Percentiles rank a stretch among this genome's conserved stretches.
Evolutionary conservation across 1,284 basidiomycete genomes (phyloP).

Genomic region (Pseudozyma tsukubaensis): DNA sequence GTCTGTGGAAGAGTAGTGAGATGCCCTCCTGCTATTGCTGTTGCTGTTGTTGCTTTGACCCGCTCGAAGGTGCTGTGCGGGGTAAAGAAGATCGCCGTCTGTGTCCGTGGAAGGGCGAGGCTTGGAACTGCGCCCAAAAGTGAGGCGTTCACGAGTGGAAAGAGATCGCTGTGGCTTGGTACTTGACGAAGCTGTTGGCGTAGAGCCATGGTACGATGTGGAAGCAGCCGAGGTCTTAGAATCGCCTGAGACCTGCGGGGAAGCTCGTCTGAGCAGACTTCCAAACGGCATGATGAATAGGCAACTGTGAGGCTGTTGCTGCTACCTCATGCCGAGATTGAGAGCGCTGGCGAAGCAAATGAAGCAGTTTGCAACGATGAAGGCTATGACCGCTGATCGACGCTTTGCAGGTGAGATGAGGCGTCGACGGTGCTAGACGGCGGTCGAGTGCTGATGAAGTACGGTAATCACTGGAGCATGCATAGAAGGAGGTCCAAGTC

Average conservation of each 20-base stretch:
- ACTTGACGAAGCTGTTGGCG: slow-evolving; percentile 7
- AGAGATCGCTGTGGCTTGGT: slow-evolving; percentile 4
- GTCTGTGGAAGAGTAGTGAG: slow-evolving; percentile 24
- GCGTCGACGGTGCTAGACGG: slow-evolving; percentile 3
- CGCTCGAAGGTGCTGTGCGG: slow-evolving; percentile 4
- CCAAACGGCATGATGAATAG: slow-evolving; percentile 28
- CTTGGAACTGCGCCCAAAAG: slow-evolving; percentile 17
- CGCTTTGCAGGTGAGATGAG: background rate
- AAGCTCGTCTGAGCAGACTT: slow-evolving; percentile 24
- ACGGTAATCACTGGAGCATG: too few species aligned
- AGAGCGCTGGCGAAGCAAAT: background rate
- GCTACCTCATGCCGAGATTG: slow-evolving; percentile 11
- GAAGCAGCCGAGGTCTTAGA: background rate
- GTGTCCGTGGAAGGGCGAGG: slow-evolving; percentile 5
- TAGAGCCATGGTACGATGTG: slow-evolving; percentile 11
- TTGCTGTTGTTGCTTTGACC: background rate
- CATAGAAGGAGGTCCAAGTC: background rate
- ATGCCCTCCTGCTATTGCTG: slow-evolving; percentile 4
- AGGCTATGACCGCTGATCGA: background rate
- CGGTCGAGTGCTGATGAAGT: background rate
- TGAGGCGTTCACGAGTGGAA: slow-evolving; percentile 11
- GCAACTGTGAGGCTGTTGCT: slow-evolving; percentile 1
- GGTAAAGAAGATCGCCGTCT: slow-evolving; percentile 24
- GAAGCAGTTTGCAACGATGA: background rate
- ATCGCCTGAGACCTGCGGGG: background rate